phyloP scores from a whole-genome alignment of 2,329 filamentous ascomycete species.

The Thelonectria blattea region DNA sequence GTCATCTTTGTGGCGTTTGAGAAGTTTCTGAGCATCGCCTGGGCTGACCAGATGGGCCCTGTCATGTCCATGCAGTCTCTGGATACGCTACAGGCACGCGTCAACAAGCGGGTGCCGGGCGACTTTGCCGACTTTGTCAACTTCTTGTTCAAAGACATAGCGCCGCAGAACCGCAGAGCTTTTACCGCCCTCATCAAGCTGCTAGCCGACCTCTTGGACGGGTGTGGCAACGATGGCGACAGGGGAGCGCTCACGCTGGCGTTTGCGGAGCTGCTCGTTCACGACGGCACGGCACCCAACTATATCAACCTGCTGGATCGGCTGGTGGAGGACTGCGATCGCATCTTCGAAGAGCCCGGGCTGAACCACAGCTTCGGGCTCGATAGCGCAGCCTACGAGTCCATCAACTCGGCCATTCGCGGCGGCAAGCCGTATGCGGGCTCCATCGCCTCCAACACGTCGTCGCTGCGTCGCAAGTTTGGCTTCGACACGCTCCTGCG shows the following conservation, averaged over 20 bases:
- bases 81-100: conserved; percentile 73
- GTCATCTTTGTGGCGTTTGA: conserved; percentile 92
- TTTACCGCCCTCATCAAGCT: conserved; percentile 85
- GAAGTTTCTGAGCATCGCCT: conserved; percentile 87
- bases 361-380: conserved; percentile 49
- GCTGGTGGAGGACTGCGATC: conserved; percentile 86
- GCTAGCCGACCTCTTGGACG: conserved; percentile 84
- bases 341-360: conserved; percentile 75
- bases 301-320: conserved; percentile 90
- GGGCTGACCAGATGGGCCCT: conserved; percentile 86
- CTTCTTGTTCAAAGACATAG: conserved; percentile 69
- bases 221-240: conserved; percentile 89
- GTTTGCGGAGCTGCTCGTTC: conserved; percentile 85
- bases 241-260: conserved; percentile 85
- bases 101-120: conserved; percentile 69
- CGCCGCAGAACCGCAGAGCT: conserved; percentile 74
- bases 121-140: conserved; percentile 76
- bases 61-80: conserved; percentile 77
- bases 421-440: conserved; percentile 68
- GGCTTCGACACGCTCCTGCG: conserved; percentile 78
- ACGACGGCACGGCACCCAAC: conserved; percentile 76
- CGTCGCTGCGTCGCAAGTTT: conserved; percentile 83
- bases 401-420: conserved; percentile 61
- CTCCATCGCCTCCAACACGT: conserved; percentile 84
- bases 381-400: conserved; percentile 58